Base-by-base conservation (phyloP, 768 basidiomycete species). In the Hericium alpestre region DNA sequence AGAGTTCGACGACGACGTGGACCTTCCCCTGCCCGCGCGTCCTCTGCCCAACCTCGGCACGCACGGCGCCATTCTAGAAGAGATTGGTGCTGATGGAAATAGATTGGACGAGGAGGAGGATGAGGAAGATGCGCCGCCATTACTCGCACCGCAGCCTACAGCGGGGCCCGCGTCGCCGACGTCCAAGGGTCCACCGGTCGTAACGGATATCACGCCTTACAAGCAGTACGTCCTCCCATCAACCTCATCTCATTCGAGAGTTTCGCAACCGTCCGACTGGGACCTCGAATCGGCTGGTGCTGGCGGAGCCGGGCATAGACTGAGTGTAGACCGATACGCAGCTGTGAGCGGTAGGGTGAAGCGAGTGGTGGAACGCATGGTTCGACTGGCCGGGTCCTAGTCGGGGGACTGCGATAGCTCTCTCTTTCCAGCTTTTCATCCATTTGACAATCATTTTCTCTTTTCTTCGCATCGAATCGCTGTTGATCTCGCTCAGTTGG, bases 1-100 rank as follows among this genome's bases (percentile, higher is more conserved):
- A 58, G 90, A 90, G 66, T 95, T 94, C 65, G 91, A 95, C 80
- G 93, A 96, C 73, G 93, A 95, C 65, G 91, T 90, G 12, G 93
- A 95, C 67, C 80, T 94, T 15, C 89, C 91, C 0, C 76, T 94
- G 20, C 92, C 92, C 3, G 74, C 74, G 37, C 76, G 74, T 13
- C 74, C 83, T 0, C 72, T 94, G 0, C 84, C 83, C 8, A 80
- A 84, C 62, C 79, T 81, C 5, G 86, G 87, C 56, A 58, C 78
- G 1, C 80, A 75, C 41, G 92, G 93, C 1, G 84, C 93, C 1
- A 77, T 96, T 18, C 73, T 96, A 54, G 79, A 91, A 67, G 85
- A 91, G 62, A 64, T 60, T 37, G 69, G 71, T 56, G 76, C 76
- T 22, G 81, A 83, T 65, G 79, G 83, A 64, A 78, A 82, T 43